phyloP scores from a whole-genome alignment of 331 rosid genomes.

The Arachis monticola region DNA sequence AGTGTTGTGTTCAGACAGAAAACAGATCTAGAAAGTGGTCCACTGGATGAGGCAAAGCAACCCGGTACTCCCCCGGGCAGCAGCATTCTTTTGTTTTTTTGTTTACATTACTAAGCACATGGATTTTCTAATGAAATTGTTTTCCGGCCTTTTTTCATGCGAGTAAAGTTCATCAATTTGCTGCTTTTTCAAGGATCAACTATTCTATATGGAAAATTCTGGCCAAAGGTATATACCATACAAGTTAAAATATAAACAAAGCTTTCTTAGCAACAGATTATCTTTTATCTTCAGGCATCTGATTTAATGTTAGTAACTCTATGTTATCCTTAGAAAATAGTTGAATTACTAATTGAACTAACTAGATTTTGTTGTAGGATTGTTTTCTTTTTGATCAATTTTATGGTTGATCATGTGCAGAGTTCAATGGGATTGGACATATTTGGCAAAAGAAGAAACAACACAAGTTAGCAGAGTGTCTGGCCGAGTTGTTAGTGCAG shows the following conservation, averaged over 20 bases:
- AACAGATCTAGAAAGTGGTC: slow-evolving; percentile 9
- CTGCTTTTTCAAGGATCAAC: slow-evolving; percentile 27
- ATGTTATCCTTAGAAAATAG: neutral
- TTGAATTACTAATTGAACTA: neutral
- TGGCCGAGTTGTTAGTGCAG: slow-evolving; percentile 12
- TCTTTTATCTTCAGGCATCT: neutral
- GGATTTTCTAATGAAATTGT: neutral
- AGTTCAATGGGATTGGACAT: slow-evolving; percentile 3
- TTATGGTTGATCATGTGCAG: slow-evolving; percentile 25
- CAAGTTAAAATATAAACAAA: neutral
- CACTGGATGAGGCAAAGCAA: neutral
- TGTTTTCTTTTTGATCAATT: neutral
- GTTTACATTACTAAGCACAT: neutral
- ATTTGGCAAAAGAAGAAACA: slow-evolving; percentile 26
- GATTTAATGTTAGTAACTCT: neutral
- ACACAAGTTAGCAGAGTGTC: slow-evolving; percentile 14
- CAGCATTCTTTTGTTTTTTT: no score
- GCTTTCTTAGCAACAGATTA: neutral
- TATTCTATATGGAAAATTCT: slow-evolving; percentile 14
- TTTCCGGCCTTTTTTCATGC: neutral
- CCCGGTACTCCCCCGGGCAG: neutral
- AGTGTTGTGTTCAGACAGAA: neutral
- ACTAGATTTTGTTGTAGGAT: neutral
- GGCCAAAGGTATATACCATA: slow-evolving; percentile 29
- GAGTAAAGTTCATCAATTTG: slow-evolving; percentile 2